Percentiles rank a stretch among this genome's conserved stretches.
phyloP scores from a whole-genome alignment of 257 asterid species.

The Paraleonurus japonicus region DNA sequence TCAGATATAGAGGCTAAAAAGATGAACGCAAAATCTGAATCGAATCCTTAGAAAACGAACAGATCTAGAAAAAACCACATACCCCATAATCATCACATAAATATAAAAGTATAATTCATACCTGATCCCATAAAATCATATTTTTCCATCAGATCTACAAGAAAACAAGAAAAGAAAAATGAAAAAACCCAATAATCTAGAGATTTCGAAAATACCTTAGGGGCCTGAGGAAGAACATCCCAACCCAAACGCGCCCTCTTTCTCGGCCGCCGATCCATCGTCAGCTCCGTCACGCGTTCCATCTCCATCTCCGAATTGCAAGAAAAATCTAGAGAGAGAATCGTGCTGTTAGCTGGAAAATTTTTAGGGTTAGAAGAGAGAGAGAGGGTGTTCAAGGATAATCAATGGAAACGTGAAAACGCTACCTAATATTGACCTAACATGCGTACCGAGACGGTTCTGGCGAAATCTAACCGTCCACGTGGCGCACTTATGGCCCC shows the following conservation, averaged over 20 bases:
- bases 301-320: constrained; percentile 57
- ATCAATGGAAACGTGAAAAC: neutral
- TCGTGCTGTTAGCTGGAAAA: constrained; percentile 12
- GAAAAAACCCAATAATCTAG: neutral
- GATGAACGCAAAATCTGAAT: neutral
- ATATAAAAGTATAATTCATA: constrained; percentile 24
- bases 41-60: neutral
- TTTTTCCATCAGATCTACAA: constrained; percentile 52
- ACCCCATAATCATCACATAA: neutral
- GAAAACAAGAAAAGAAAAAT: neutral
- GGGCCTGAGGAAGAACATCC: constrained; percentile 76
- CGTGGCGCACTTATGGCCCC: constrained; percentile 35
- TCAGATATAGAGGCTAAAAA: neutral
- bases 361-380: constrained; percentile 26
- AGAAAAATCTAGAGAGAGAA: constrained; percentile 28
- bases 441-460: constrained; percentile 27
- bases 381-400: constrained; percentile 12
- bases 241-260: constrained; percentile 87
- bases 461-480: constrained; percentile 40
- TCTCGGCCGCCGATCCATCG: constrained; percentile 80
- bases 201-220: constrained; percentile 54
- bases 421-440: constrained; percentile 39
- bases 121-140: constrained; percentile 34
- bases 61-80: constrained; percentile 6
- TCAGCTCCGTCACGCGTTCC: constrained; percentile 88